Conservation (phyloP, 1,284 basidiomycete species). For the Phellopilus nigrolimitatus region DNA sequence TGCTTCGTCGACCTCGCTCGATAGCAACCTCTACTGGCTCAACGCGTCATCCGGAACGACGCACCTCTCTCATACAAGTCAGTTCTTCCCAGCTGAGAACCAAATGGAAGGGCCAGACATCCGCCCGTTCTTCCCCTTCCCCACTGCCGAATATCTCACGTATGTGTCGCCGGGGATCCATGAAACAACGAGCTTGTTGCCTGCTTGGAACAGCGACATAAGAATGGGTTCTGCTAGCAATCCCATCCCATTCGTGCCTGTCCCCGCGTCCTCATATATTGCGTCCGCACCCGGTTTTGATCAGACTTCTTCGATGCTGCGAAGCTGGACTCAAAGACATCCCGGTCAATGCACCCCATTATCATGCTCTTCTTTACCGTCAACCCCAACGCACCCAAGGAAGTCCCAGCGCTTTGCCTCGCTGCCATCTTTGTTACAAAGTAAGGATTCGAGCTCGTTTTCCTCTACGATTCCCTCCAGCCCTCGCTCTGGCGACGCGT, state of each 20-base stretch:
- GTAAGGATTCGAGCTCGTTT: neutral
- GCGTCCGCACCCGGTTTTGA: neutral
- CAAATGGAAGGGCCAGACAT: neutral
- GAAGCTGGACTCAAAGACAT: neutral
- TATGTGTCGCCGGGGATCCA: neutral
- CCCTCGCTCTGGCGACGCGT: neutral
- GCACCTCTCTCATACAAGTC: neutral
- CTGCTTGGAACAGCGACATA: slow-evolving; percentile 6
- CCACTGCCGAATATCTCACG: neutral
- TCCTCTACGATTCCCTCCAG: neutral
- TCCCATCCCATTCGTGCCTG: neutral
- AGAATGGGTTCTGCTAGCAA: neutral
- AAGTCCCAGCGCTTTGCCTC: slow-evolving; percentile 12
- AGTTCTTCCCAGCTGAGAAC: neutral
- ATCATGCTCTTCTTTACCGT: slow-evolving; percentile 7
- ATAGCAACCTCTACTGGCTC: neutral
- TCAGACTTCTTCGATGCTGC: neutral
- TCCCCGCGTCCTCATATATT: neutral
- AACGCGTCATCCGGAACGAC: neutral
- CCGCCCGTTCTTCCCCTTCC: neutral
- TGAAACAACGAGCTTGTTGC: neutral
- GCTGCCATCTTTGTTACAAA: slow-evolving; percentile 10
- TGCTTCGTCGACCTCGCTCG: neutral
- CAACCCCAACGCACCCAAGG: slow-evolving; percentile 15
- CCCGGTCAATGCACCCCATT: neutral